phyloP scores from a whole-genome alignment of 2,329 filamentous ascomycete genomes.

The Aspergillus costaricaensis region DNA sequence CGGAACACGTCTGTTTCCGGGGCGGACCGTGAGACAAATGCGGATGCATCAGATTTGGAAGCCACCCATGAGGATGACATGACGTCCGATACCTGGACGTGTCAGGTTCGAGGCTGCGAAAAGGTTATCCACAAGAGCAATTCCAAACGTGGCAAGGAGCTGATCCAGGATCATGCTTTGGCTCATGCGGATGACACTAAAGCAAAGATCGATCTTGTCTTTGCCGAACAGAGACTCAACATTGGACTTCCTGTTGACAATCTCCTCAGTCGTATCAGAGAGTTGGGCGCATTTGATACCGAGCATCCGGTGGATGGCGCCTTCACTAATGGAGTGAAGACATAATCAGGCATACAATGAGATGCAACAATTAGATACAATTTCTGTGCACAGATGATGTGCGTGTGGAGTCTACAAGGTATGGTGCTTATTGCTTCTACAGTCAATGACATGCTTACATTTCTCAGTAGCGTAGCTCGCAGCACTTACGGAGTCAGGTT shows the following conservation, averaged over 20 bases:
- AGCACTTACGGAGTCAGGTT: neutral
- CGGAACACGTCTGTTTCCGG: slow-evolving; percentile 23
- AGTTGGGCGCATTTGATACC: slow-evolving; percentile 27
- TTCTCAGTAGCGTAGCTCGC: neutral
- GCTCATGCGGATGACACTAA: slow-evolving; percentile 40
- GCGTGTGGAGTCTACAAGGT: neutral
- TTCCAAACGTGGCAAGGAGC: slow-evolving; percentile 35
- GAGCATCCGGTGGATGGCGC: slow-evolving; percentile 18
- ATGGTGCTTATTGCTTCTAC: neutral
- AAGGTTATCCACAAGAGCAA: slow-evolving; percentile 35
- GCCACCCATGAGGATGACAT: slow-evolving; percentile 15
- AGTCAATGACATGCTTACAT: neutral
- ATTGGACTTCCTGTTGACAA: slow-evolving; percentile 35
- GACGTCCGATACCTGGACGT: slow-evolving; percentile 37
- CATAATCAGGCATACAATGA: neutral
- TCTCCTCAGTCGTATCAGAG: slow-evolving; percentile 36
- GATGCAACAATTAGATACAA: neutral
- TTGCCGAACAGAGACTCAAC: slow-evolving; percentile 39
- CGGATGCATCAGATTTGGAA: slow-evolving; percentile 16
- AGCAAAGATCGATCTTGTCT: slow-evolving; percentile 38
- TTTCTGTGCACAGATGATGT: neutral
- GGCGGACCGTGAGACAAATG: slow-evolving; percentile 12
- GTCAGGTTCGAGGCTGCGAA: slow-evolving; percentile 35
- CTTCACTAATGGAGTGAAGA: slow-evolving; percentile 17
- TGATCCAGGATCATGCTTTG: slow-evolving; percentile 36